Percentiles rank a stretch among this genome's conserved stretches.
Evolutionary conservation across 495 filamentous ascomycete genomes (phyloP).

Genomic region (Durotheca rogersii): DNA sequence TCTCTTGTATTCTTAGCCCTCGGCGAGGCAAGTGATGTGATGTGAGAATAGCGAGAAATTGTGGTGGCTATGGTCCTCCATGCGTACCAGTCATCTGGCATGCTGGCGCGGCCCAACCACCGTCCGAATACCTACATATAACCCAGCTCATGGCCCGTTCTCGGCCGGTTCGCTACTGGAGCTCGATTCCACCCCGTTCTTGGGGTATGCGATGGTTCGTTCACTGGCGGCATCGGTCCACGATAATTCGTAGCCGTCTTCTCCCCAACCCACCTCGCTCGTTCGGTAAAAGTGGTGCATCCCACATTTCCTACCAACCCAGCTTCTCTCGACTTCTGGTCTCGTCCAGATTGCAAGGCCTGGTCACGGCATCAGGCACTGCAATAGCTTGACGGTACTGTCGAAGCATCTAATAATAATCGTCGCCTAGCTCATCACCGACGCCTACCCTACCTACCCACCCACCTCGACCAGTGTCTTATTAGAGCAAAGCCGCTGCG

Average conservation of each 20-base stretch:
- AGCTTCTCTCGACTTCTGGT: not conserved
- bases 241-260: not conserved
- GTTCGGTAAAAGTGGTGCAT: not conserved
- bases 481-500: constrained; percentile 21
- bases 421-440: not conserved
- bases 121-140: not conserved
- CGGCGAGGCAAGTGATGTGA: too few relatives aligned
- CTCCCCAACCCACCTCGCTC: not conserved
- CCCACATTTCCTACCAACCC: not conserved
- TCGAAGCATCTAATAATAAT: constrained; percentile 5
- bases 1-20: too few relatives aligned
- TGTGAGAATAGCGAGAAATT: not conserved
- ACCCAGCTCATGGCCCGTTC: not conserved
- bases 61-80: constrained; percentile 10
- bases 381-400: constrained; percentile 2
- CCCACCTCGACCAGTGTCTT: not conserved
- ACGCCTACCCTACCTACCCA: not conserved
- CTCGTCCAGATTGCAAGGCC: not conserved
- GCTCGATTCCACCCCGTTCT: not conserved
- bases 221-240: not conserved
- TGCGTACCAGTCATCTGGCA: not conserved
- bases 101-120: not conserved
- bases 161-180: not conserved
- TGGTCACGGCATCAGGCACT: constrained; percentile 14
- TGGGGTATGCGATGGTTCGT: not conserved